Percentiles rank a stretch among this genome's conserved stretches.
These are phyloP conservation scores for Colletotrichum sublineola DNA, from an alignment of 2,329 filamentous ascomycete genomes.

Conservation along the genomic window DNA sequence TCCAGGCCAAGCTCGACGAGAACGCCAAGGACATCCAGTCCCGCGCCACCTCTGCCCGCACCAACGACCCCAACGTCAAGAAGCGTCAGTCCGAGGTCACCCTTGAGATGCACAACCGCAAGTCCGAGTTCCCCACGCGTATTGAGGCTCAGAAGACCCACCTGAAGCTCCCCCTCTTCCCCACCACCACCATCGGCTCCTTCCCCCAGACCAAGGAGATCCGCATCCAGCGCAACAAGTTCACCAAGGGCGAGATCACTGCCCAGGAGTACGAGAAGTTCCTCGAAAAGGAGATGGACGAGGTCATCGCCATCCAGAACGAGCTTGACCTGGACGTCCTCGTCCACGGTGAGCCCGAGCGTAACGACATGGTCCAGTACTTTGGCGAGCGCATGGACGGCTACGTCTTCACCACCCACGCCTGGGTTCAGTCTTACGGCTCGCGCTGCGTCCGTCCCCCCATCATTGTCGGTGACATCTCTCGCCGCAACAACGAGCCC, in stretches of 20 bases:
- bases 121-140: conserved; percentile 87
- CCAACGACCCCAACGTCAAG: conserved; percentile 98
- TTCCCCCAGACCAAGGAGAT: conserved; percentile 99
- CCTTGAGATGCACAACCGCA: conserved; percentile 88
- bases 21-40: conserved; percentile 95
- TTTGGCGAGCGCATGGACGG: conserved; percentile 97
- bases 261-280: conserved; percentile 95
- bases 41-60: conserved; percentile 91
- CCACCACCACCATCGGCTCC: conserved; percentile 98
- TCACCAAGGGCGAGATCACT: conserved; percentile 98
- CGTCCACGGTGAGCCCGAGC: conserved; percentile 99
- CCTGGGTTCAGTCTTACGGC: conserved; percentile 98
- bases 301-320: conserved; percentile 96
- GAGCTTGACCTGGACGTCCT: conserved; percentile 97
- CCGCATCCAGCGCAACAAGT: conserved; percentile 95
- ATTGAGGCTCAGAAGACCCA: conserved; percentile 91
- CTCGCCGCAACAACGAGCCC: conserved; percentile 80
- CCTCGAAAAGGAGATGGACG: conserved; percentile 98
- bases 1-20: conserved; percentile 90
- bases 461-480: conserved; percentile 99
- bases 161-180: conserved; percentile 96
- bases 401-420: conserved; percentile 99
- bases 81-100: conserved; percentile 93
- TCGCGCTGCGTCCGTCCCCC: conserved; percentile 98
- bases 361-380: conserved; percentile 99